Base-by-base conservation (phyloP, 176 grass and related monocot species). In the Chloris gayana region DNA sequence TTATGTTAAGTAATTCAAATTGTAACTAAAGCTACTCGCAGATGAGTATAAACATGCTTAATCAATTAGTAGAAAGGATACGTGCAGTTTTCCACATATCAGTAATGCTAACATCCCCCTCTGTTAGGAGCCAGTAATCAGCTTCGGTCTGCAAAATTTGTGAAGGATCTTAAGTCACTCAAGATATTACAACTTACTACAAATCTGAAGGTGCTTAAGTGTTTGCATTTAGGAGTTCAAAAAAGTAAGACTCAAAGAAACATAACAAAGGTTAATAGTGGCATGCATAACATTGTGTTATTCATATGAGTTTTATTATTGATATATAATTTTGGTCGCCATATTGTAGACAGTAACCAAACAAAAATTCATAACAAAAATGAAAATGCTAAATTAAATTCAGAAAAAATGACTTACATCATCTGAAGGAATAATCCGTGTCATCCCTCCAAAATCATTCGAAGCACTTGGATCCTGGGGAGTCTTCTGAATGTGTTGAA, bases 41-140 rank as follows among this genome's bases (percentile, higher is more conserved):
- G 9, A 71, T 31, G 33, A 69, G 54, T 76, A 24, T 38, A 71
- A 68, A 41, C 30, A 77, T 64, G 26, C 39, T 34, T 67, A 85
- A 74, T 58, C 27, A 49, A 78, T 44, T 7, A 78, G 68, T 75
- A 76, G 73, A 32, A 88, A 99, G 90, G 96, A 99, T 99, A 99
- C 96, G 78, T 70, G 84, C 78, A 67, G 86, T 80, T 76, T 86
- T 85, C 90, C 90, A 99, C 76, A 95, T 90, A 73, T 99, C 93
- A 54, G 92, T 93, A 81, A 95, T 99, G 76, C 92, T 95, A 78
- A 95, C 84, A 66, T 83, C 93, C 58, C 86, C 74, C 50, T 99
- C 96, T 76, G 92, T 91, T 86, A 93, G 76, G 27, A 99, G 93
- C 92, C 92, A 95, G 74, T 99, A 99, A 83, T 99, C 96, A 72